A percentile compares a stretch with the other conserved stretches of the same genome.
phyloP scores from a whole-genome alignment of 2,329 filamentous ascomycete genomes.

The Triangularia setosa region DNA sequence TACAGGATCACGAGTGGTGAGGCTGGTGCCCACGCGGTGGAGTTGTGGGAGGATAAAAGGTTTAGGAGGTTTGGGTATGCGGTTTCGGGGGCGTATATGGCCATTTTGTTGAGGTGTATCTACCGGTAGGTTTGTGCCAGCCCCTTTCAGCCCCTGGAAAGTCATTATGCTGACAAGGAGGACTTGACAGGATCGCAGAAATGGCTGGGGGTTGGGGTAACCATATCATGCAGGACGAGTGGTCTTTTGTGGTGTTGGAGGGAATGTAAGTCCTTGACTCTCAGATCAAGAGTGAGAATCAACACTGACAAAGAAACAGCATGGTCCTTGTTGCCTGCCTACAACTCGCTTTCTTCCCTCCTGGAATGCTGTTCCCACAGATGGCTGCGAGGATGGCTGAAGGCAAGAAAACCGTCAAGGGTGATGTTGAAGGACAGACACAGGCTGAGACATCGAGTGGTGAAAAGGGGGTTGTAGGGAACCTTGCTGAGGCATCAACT shows the following conservation, averaged over 20 bases:
- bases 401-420: background rate
- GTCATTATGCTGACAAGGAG: background rate
- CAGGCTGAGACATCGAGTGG: background rate
- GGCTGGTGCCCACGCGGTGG: slow-evolving; percentile 30
- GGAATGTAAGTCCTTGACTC: slow-evolving; percentile 38
- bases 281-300: background rate
- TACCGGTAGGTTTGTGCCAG: slow-evolving; percentile 42
- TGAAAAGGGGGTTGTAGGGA: background rate
- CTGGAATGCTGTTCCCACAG: slow-evolving; percentile 52
- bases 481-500: background rate
- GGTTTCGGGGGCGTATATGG: slow-evolving; percentile 42
- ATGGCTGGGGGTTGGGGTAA: slow-evolving; percentile 64
- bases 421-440: slow-evolving; percentile 22
- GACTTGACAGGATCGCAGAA: slow-evolving; percentile 50
- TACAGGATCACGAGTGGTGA: slow-evolving; percentile 33
- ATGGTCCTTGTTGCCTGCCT: slow-evolving; percentile 48
- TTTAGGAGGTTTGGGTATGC: slow-evolving; percentile 44
- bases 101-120: slow-evolving; percentile 49
- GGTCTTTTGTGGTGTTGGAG: slow-evolving; percentile 57
- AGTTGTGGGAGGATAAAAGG: slow-evolving; percentile 40
- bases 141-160: background rate
- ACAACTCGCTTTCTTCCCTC: slow-evolving; percentile 51
- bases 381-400: slow-evolving; percentile 39
- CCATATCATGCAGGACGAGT: slow-evolving; percentile 59
- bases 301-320: slow-evolving; percentile 25